Conservation (phyloP, 495 filamentous ascomycete genomes). For the Penicillium antarcticum region DNA sequence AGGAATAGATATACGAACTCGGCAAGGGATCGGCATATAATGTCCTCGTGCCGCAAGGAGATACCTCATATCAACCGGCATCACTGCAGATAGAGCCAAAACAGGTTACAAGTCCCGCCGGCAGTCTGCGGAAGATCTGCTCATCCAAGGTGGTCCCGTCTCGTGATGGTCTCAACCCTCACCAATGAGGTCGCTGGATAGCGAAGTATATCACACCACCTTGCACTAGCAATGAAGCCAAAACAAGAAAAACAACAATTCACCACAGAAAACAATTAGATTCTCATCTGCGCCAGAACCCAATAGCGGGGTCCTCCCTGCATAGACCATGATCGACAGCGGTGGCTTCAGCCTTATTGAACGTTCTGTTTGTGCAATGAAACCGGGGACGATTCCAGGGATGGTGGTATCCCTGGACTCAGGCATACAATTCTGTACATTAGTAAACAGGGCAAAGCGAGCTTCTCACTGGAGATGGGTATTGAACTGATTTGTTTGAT, state of each 20-base stretch:
- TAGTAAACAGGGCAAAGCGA: too few species aligned
- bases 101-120: slow-evolving; percentile 1
- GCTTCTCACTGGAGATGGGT: too few species aligned
- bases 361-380: neutral
- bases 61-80: neutral
- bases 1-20: too few species aligned
- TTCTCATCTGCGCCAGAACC: slow-evolving; percentile 1
- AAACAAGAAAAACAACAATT: neutral
- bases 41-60: neutral
- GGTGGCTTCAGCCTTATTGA: slow-evolving; percentile 15
- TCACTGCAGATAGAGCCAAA: neutral
- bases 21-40: neutral
- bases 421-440: too few species aligned
- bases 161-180: neutral
- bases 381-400: neutral
- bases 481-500: neutral
- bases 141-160: neutral
- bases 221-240: neutral
- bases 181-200: neutral
- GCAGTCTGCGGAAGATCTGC: slow-evolving; percentile 6
- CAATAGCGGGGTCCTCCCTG: slow-evolving; percentile 19
- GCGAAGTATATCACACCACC: slow-evolving; percentile 13
- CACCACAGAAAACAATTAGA: neutral
- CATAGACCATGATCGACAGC: slow-evolving; percentile 18
- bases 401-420: neutral